These are phyloP conservation scores for Shiraia bambusicola DNA, from an alignment of 2,329 filamentous ascomycete genomes.

Conservation along the genomic window DNA sequence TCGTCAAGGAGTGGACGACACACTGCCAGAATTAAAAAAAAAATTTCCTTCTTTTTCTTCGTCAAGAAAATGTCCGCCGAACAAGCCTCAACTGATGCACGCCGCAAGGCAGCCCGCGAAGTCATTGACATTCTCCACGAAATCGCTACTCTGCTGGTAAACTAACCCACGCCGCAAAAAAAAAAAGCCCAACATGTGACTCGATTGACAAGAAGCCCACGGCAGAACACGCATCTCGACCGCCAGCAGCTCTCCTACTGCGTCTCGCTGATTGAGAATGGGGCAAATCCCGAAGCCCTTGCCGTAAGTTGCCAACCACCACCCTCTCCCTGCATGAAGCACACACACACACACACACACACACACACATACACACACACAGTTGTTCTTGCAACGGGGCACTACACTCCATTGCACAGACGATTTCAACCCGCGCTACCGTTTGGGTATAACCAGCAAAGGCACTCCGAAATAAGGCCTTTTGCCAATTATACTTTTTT, in stretches of 20 bases:
- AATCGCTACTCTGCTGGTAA: slow-evolving; percentile 84
- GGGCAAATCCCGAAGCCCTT: slow-evolving; percentile 91
- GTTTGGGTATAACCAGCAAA: neutral
- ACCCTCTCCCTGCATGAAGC: neutral
- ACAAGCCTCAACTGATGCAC: slow-evolving; percentile 46
- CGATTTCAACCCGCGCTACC: too few relatives aligned
- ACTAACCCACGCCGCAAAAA: slow-evolving; percentile 24
- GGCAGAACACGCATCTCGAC: slow-evolving; percentile 89
- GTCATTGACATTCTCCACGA: slow-evolving; percentile 79
- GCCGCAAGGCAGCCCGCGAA: slow-evolving; percentile 76
- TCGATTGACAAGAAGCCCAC: slow-evolving; percentile 2
- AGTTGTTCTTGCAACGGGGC: too few relatives aligned
- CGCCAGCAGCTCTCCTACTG: slow-evolving; percentile 89
- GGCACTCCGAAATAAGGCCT: too few relatives aligned
- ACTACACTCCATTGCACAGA: too few relatives aligned
- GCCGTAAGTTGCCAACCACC: slow-evolving; percentile 64
- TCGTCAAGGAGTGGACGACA: slow-evolving; percentile 4
- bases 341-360: neutral
- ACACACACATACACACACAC: neutral
- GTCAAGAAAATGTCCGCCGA: slow-evolving; percentile 20
- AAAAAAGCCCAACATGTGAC: neutral
- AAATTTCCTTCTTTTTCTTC: too few relatives aligned
- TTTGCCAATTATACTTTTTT: slow-evolving; percentile 9
- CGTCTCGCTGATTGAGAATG: slow-evolving; percentile 95
- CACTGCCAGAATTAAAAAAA: slow-evolving; percentile 2